These are phyloP conservation scores for Pichia occidentalis DNA, from an alignment of 805 yeast species.

Conservation along the genomic window DNA sequence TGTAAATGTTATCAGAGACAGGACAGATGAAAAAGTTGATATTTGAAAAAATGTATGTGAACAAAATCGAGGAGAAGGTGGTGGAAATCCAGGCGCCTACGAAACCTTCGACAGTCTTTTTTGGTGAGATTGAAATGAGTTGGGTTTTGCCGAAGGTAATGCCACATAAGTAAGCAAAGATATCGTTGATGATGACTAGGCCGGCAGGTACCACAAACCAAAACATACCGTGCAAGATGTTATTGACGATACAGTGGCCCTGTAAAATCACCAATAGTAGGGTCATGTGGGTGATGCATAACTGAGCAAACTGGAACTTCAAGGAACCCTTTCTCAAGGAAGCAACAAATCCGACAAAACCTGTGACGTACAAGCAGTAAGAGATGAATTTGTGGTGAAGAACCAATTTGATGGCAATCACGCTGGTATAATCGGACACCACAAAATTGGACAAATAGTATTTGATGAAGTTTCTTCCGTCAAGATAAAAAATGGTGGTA, in stretches of 20 bases:
- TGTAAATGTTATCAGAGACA: constrained; percentile 35
- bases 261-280: constrained; percentile 84
- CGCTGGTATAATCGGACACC: constrained; percentile 25
- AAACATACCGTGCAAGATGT: constrained; percentile 81
- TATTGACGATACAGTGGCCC: constrained; percentile 86
- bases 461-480: constrained; percentile 73
- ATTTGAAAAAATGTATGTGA: constrained; percentile 58
- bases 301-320: constrained; percentile 88
- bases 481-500: constrained; percentile 83
- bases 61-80: constrained; percentile 58
- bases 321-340: constrained; percentile 84
- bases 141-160: constrained; percentile 93
- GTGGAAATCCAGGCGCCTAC: constrained; percentile 97
- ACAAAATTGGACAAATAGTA: constrained; percentile 33
- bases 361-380: constrained; percentile 77
- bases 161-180: constrained; percentile 95
- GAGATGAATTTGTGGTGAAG: constrained; percentile 78
- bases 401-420: constrained; percentile 23
- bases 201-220: constrained; percentile 94
- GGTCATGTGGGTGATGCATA: constrained; percentile 93
- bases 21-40: constrained; percentile 85
- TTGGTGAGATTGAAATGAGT: constrained; percentile 88
- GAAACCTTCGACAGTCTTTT: constrained; percentile 96
- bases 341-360: constrained; percentile 84
- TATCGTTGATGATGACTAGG: constrained; percentile 88